Conservation (phyloP, 2,329 filamentous ascomycete species). For the Pseudocercospora cruenta region DNA sequence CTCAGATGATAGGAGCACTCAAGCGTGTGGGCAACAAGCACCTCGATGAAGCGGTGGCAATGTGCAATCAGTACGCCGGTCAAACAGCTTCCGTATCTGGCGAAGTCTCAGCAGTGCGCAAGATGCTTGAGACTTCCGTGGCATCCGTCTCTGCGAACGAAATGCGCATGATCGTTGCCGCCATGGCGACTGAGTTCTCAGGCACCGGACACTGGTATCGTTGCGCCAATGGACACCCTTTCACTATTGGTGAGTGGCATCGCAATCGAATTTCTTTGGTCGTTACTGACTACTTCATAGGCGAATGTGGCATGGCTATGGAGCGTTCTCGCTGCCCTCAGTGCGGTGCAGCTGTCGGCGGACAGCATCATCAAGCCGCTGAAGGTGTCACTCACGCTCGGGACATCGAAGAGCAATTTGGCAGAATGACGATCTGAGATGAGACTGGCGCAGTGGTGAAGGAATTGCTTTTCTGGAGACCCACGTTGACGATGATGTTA, state of each 20-base stretch:
- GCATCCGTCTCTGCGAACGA: slow-evolving; percentile 48
- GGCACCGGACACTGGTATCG: slow-evolving; percentile 63
- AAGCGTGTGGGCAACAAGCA: slow-evolving; percentile 29
- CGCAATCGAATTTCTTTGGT: neutral
- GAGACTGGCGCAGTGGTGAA: too few relatives aligned
- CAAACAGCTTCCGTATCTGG: slow-evolving; percentile 42
- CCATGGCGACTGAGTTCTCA: slow-evolving; percentile 50
- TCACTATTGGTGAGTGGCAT: slow-evolving; percentile 27
- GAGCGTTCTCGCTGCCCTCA: slow-evolving; percentile 64
- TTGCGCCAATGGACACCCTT: slow-evolving; percentile 60
- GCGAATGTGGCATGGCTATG: slow-evolving; percentile 61
- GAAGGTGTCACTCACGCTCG: slow-evolving; percentile 56
- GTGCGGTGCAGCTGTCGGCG: slow-evolving; percentile 63
- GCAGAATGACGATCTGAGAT: neutral
- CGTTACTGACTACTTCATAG: slow-evolving; percentile 14
- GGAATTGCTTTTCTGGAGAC: too few relatives aligned
- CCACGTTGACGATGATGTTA: too few relatives aligned
- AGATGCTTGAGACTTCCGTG: slow-evolving; percentile 54
- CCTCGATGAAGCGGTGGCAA: slow-evolving; percentile 32
- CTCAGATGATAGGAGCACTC: slow-evolving; percentile 13
- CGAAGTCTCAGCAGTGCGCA: slow-evolving; percentile 51
- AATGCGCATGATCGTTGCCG: slow-evolving; percentile 52
- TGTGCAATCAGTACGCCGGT: slow-evolving; percentile 31
- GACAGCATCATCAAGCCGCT: slow-evolving; percentile 53
- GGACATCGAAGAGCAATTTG: slow-evolving; percentile 52